Conservation (phyloP, 306 rosid species). For the Fragaria nilgerrensis region DNA sequence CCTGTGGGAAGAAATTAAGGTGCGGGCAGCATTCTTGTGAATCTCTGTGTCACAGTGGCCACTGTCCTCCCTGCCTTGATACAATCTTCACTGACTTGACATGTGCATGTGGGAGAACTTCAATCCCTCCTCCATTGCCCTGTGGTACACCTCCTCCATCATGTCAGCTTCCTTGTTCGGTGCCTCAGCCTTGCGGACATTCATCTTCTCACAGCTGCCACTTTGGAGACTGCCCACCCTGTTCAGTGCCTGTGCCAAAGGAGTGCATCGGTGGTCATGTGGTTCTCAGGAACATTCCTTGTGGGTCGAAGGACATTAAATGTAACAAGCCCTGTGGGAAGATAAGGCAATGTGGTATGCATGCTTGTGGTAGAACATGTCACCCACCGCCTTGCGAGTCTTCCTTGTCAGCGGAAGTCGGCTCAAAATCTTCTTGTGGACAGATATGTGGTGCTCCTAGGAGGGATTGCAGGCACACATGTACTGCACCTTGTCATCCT, state of each 20-base stretch:
- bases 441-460: conserved; percentile 94
- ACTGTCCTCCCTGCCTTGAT: conserved; percentile 91
- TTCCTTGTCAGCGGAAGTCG: conserved; percentile 34
- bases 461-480: conserved; percentile 83
- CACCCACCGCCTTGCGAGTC: conserved; percentile 74
- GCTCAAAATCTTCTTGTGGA: conserved; percentile 66
- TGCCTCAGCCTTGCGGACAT: conserved; percentile 92
- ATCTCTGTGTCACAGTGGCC: conserved; percentile 88
- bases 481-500: conserved; percentile 83
- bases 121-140: conserved; percentile 85
- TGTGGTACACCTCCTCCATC: conserved; percentile 86
- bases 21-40: conserved; percentile 91
- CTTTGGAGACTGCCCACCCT: conserved; percentile 93
- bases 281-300: conserved; percentile 87
- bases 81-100: conserved; percentile 84
- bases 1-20: conserved; percentile 81
- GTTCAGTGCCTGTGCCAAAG: conserved; percentile 91
- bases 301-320: conserved; percentile 88
- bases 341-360: conserved; percentile 87
- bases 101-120: conserved; percentile 84
- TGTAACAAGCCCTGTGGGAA: conserved; percentile 92
- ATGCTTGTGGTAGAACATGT: conserved; percentile 84
- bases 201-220: conserved; percentile 88
- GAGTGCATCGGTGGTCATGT: conserved; percentile 94
- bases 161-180: conserved; percentile 79